Evolutionary conservation across 2,329 filamentous ascomycete genomes (phyloP).

Genomic region (Xylaria hypoxylon): DNA sequence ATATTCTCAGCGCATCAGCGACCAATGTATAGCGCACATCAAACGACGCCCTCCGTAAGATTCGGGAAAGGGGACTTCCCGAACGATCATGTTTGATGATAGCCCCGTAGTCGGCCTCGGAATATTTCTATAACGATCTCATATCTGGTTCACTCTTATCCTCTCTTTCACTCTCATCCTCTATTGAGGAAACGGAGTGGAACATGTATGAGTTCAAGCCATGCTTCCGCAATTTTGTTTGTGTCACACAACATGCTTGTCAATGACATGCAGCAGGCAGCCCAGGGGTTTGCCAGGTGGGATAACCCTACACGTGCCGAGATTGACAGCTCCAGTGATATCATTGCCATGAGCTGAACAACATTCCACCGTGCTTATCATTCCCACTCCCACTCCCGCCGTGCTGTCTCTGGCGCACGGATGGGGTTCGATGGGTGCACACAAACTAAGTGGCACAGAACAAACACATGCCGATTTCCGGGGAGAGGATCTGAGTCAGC

Average conservation of each 20-base stretch:
- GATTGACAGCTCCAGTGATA: constrained; percentile 1
- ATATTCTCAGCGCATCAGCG: neutral
- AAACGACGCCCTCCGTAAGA: neutral
- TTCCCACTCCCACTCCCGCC: too few species aligned
- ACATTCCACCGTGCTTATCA: constrained; percentile 18
- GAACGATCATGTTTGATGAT: constrained; percentile 12
- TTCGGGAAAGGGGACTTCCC: constrained; percentile 5
- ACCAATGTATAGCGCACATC: constrained; percentile 2
- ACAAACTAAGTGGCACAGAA: constrained; percentile 14
- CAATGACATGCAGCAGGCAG: constrained; percentile 16
- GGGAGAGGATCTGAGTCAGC: constrained; percentile 29
- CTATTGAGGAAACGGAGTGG: too few species aligned
- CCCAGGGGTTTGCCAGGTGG: constrained; percentile 8
- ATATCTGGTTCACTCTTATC: neutral
- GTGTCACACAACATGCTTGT: constrained; percentile 19
- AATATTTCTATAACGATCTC: constrained; percentile 1
- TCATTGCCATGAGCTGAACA: constrained; percentile 25
- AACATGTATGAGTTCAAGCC: too few species aligned
- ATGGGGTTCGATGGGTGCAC: constrained; percentile 22
- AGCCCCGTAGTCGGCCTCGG: constrained; percentile 8
- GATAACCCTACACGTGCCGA: constrained; percentile 24
- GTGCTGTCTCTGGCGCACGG: constrained; percentile 13
- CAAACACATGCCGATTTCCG: constrained; percentile 8
- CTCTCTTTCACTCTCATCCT: too few species aligned
- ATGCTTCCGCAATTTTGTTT: neutral